A percentile compares a stretch with the other conserved stretches of the same genome.
phyloP scores from a whole-genome alignment of 2,329 filamentous ascomycete species.

The Stemphylium beticola region DNA sequence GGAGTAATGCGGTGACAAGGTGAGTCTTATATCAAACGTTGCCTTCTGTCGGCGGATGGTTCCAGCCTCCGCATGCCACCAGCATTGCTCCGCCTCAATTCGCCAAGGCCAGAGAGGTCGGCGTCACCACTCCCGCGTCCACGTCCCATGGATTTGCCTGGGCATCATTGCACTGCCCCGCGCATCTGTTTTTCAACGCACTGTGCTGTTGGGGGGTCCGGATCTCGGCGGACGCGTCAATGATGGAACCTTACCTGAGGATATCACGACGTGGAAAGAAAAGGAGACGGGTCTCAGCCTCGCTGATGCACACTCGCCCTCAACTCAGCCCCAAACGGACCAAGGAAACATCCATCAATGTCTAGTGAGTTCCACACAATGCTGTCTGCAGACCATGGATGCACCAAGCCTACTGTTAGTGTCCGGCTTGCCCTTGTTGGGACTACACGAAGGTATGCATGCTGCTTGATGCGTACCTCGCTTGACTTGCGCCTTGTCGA shows the following conservation, averaged over 20 bases:
- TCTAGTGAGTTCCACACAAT: conserved; percentile 14
- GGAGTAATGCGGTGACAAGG: conserved; percentile 15
- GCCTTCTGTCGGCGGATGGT: conserved; percentile 21
- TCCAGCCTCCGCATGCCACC: conserved; percentile 32
- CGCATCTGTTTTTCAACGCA: conserved; percentile 25
- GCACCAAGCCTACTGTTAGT: conserved; percentile 10
- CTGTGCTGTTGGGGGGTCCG: conserved; percentile 21
- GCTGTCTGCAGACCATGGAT: neutral
- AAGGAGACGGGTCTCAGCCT: conserved; percentile 18
- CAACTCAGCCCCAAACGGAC: conserved; percentile 33
- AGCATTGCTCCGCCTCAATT: conserved; percentile 23
- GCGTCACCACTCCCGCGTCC: conserved; percentile 18
- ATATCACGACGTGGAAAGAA: conserved; percentile 22
- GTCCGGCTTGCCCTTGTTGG: conserved; percentile 18
- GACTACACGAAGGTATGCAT: conserved; percentile 10
- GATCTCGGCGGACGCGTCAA: conserved; percentile 33
- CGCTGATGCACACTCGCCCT: conserved; percentile 15
- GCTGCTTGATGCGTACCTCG: neutral
- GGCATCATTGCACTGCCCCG: conserved; percentile 39
- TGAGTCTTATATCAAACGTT: conserved; percentile 35
- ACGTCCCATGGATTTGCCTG: conserved; percentile 22
- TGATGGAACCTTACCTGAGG: conserved; percentile 6
- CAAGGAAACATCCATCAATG: conserved; percentile 14
- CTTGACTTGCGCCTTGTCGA: neutral
- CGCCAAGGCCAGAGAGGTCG: conserved; percentile 24